Evolutionary conservation across 768 basidiomycete species (phyloP).

Genomic region (Sporobolomyces phaffii): DNA sequence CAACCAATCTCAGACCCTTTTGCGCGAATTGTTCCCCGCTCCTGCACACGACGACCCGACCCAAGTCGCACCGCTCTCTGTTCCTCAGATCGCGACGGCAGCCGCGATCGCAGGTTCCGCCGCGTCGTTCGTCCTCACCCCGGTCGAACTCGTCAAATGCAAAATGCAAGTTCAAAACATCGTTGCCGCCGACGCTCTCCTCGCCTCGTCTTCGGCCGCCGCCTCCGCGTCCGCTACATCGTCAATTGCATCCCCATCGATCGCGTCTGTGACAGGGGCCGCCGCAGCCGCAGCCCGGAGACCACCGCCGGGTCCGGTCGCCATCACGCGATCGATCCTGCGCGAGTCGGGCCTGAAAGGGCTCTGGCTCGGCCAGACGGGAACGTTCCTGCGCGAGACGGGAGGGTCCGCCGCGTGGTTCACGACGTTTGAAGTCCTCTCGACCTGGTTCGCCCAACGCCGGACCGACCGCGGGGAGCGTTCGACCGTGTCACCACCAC

Average conservation of each 20-base stretch:
- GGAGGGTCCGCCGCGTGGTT: conserved; percentile 92
- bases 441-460: conserved; percentile 56
- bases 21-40: conserved; percentile 43
- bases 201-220: not conserved
- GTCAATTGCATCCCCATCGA: not conserved
- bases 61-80: conserved; percentile 50
- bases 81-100: conserved; percentile 68
- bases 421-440: conserved; percentile 71
- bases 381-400: conserved; percentile 85
- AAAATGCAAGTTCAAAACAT: conserved; percentile 97
- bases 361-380: conserved; percentile 94
- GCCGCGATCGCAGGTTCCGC: conserved; percentile 80
- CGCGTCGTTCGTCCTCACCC: conserved; percentile 87
- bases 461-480: conserved; percentile 21
- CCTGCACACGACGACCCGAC: conserved; percentile 39
- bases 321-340: conserved; percentile 61
- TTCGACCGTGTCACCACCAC: not conserved
- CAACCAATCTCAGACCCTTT: conserved; percentile 55
- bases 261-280: too few relatives aligned
- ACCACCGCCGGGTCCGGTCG: conserved; percentile 64
- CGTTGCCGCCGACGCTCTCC: conserved; percentile 39
- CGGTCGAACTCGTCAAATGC: conserved; percentile 91
- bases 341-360: conserved; percentile 67
- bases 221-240: conserved; percentile 1
- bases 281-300: not conserved